Evolutionary conservation across 305 asterid genomes (phyloP), one percentile per base, ranked within the genome.

Genomic region (Fraxinus floribunda): DNA sequence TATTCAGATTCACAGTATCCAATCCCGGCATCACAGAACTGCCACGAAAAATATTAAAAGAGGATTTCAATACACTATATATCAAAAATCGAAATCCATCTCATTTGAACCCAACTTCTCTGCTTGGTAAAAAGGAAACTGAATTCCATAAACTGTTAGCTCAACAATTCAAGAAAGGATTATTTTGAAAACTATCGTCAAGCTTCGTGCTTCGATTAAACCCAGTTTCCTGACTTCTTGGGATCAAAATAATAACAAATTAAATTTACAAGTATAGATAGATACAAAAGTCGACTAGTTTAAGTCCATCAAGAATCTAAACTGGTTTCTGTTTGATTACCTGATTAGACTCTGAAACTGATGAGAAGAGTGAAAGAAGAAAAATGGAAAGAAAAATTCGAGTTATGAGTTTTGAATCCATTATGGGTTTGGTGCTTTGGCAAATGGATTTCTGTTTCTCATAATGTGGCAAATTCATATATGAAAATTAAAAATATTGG

Each of bases 1-100:
- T 94, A 88, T 24, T 80, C 84, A 20, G 88, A 79, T 81, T 78
- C 91, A 73, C 87, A 87, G 70, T 86, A 88, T 29, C 83, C 89
- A 81, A 79, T 62, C 85, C 91, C 88, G 55, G 88, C 89, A 84
- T 89, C 97, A 86, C 93, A 96, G 85, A 87, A 88, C 98, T 96
- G 90, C 82, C 80, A 79, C 32, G 44, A 44, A 52, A 32, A 71
- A 11, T 29, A 18, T 18, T 55, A 24, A 26, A 46, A 76, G 76
- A 66, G 0, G 60, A 77, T 44, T 20, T 18, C 41, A 22, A 29
- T 36, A 68, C 5, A 7, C 29, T 22, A 68, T n/a, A 16, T 73
- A 29, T 18, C 24, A 18, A 55, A 55, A n/a, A 6, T 55, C 66
- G 24, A 55, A 55, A 55, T 55, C 66, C 66, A 55, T 55, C 66